phyloP scores from a whole-genome alignment of 306 rosid species.

The Dalbergia cochinchinensis region DNA sequence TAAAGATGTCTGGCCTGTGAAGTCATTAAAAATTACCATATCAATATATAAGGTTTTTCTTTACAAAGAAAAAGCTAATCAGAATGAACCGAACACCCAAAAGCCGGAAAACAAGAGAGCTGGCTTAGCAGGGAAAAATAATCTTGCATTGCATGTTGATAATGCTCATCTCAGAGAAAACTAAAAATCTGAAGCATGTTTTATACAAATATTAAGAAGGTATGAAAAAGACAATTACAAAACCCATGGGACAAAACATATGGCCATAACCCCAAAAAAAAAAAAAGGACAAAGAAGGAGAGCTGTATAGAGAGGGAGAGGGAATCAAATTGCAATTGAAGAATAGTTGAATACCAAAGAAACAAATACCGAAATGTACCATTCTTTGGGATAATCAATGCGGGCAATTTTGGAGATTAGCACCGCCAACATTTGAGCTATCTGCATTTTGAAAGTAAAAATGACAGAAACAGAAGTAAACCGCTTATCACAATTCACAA shows the following conservation, averaged over 20 bases:
- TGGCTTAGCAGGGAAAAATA: conserved; percentile 4
- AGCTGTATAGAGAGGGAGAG: not conserved
- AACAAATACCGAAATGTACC: conserved; percentile 61
- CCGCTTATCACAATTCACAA: conserved; percentile 25
- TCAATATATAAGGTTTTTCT: conserved; percentile 54
- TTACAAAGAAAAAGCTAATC: conserved; percentile 28
- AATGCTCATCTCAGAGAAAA: conserved; percentile 31
- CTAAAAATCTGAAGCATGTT: conserved; percentile 4
- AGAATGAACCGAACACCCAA: conserved; percentile 14
- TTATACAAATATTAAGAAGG: not conserved
- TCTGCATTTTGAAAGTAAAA: conserved; percentile 63
- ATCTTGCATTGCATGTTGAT: conserved; percentile 8
- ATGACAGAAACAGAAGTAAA: conserved; percentile 43
- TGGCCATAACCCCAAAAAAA: not conserved
- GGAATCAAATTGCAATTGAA: conserved; percentile 31
- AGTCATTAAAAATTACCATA: conserved; percentile 51
- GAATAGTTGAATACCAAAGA: conserved; percentile 23
- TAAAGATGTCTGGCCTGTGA: conserved; percentile 93
- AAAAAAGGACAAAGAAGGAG: not conserved
- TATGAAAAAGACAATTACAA: conserved; percentile 18
- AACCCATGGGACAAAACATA: conserved; percentile 18
- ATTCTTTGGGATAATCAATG: conserved; percentile 92
- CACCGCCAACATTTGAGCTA: conserved; percentile 89
- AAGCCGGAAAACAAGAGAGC: conserved; percentile 29
- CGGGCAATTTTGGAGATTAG: conserved; percentile 94